Evolutionary conservation across 164 flowering plant genomes (phyloP).

Genomic region (Aristolochia californica): DNA sequence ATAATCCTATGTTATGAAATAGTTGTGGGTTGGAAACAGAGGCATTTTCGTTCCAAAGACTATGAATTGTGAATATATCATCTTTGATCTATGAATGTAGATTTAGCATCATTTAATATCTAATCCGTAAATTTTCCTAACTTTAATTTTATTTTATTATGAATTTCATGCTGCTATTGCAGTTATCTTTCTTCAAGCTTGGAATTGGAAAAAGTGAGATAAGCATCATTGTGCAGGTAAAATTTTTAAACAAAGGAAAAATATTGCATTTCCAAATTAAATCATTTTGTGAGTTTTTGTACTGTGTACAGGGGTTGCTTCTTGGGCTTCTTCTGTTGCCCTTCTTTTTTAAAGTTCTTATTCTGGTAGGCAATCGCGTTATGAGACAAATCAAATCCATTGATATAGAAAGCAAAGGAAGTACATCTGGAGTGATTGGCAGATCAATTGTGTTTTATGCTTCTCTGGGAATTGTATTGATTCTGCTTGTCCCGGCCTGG

Average conservation of each 20-base stretch:
- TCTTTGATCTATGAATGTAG: too few species aligned
- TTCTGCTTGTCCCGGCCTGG: constrained; percentile 61
- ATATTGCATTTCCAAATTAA: not conserved
- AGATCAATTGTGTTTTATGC: constrained; percentile 54
- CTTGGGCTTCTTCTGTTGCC: constrained; percentile 77
- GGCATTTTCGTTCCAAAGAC: too few species aligned
- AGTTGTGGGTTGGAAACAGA: too few species aligned
- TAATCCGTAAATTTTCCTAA: too few species aligned
- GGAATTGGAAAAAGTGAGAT: constrained; percentile 62
- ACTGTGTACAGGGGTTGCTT: constrained; percentile 57
- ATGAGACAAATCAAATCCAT: constrained; percentile 10
- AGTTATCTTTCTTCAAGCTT: constrained; percentile 20
- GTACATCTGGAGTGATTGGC: constrained; percentile 23
- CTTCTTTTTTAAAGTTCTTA: constrained; percentile 33
- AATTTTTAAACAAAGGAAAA: constrained; percentile 5
- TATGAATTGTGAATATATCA: too few species aligned
- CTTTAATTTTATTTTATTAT: too few species aligned
- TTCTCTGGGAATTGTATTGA: constrained; percentile 33
- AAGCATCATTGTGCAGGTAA: constrained; percentile 73
- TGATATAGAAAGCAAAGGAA: constrained; percentile 11
- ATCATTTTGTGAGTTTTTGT: constrained; percentile 5
- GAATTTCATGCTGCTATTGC: constrained; percentile 20
- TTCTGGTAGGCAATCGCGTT: constrained; percentile 21
- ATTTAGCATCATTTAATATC: too few species aligned
- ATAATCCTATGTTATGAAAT: too few species aligned